Percentiles rank a stretch among this genome's conserved stretches.
phyloP scores from a whole-genome alignment of 2,329 filamentous ascomycete genomes.

The Calonectria pseudoreteaudii region DNA sequence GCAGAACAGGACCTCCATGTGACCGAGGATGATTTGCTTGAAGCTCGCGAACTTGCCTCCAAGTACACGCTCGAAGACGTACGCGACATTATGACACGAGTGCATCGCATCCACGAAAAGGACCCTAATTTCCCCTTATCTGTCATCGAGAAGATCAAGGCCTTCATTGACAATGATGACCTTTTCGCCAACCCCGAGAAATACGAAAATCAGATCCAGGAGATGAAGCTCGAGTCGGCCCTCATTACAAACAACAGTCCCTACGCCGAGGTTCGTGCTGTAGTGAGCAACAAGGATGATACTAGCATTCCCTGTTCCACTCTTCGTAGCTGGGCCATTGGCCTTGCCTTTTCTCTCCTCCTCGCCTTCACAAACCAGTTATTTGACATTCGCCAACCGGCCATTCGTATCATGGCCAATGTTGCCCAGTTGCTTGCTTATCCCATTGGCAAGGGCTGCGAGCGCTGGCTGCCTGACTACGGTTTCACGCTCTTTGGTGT shows the following conservation, averaged over 20 bases:
- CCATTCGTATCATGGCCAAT: constrained; percentile 65
- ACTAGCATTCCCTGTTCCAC: constrained; percentile 63
- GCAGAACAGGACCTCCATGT: constrained; percentile 57
- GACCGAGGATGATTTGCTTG: constrained; percentile 59
- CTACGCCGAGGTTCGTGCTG: constrained; percentile 68
- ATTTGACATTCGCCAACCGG: constrained; percentile 67
- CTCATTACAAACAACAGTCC: constrained; percentile 67
- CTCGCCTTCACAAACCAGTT: constrained; percentile 67
- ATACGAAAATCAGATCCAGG: constrained; percentile 60
- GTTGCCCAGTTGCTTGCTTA: constrained; percentile 69
- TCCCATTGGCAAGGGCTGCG: constrained; percentile 64
- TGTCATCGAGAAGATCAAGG: constrained; percentile 54
- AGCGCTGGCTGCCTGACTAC: constrained; percentile 62
- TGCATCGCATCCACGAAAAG: constrained; percentile 55
- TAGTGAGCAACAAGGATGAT: constrained; percentile 68
- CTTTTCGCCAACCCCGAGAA: constrained; percentile 59
- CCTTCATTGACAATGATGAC: constrained; percentile 58
- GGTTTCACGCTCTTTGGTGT: constrained; percentile 60
- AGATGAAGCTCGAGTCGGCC: constrained; percentile 67
- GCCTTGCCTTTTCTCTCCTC: constrained; percentile 61
- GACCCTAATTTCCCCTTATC: constrained; percentile 57
- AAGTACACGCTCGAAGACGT: constrained; percentile 57
- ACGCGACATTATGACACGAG: constrained; percentile 55
- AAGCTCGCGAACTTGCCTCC: constrained; percentile 58
- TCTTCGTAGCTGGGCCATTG: constrained; percentile 66